phyloP scores from a whole-genome alignment of 1,139 yeast genomes.

The Debaryomyces psychrophilus region DNA sequence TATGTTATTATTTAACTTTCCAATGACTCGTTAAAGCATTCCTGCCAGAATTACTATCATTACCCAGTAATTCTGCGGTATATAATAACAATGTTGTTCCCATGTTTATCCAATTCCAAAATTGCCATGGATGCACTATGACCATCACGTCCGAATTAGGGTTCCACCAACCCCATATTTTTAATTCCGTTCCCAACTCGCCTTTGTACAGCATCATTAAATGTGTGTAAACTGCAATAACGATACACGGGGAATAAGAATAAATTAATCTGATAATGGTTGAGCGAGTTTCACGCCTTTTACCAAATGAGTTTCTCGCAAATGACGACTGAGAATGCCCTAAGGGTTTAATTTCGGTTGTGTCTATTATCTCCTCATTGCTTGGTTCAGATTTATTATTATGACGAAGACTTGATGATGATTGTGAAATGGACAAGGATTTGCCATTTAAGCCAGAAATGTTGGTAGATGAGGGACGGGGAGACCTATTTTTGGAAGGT shows the following conservation, averaged over 20 bases:
- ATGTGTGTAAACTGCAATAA: conserved; percentile 93
- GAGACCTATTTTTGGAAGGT: conserved; percentile 22
- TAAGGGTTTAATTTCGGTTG: conserved; percentile 2
- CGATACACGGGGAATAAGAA: conserved; percentile 89
- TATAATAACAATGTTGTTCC: conserved; percentile 77
- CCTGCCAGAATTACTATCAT: conserved; percentile 35
- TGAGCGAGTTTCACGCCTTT: conserved; percentile 34
- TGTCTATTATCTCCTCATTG: conserved; percentile 1
- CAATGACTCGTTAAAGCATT: conserved; percentile 45
- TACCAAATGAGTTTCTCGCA: background rate
- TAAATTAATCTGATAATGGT: conserved; percentile 65
- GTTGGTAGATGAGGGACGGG: conserved; percentile 22
- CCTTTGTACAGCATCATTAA: conserved; percentile 88
- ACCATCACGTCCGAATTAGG: conserved; percentile 25
- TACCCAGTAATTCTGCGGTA: conserved; percentile 68
- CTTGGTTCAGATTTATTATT: background rate
- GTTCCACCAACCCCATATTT: conserved; percentile 60
- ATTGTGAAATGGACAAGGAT: conserved; percentile 6
- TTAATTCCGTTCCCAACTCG: conserved; percentile 62
- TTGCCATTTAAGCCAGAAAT: conserved; percentile 1
- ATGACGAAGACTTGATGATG: conserved; percentile 1
- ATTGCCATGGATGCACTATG: conserved; percentile 79
- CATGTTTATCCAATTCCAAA: conserved; percentile 97
- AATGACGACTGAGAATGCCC: background rate
- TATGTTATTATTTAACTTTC: conserved; percentile 38